phyloP scores from a whole-genome alignment of 805 yeast genomes.

The Scheffersomyces lignosus region DNA sequence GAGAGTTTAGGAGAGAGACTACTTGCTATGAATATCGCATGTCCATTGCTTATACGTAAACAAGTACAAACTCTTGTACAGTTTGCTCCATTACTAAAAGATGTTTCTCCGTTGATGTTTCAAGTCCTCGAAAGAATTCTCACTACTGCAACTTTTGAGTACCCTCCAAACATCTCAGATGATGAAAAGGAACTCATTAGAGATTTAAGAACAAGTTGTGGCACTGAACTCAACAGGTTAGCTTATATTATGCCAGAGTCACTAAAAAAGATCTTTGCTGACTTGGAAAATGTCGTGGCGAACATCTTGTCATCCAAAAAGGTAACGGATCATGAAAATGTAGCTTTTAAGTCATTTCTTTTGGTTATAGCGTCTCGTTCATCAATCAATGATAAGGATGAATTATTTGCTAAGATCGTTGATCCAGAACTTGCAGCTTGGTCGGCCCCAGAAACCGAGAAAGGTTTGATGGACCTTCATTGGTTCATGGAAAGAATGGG shows the following conservation, averaged over 20 bases:
- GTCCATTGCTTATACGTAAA: slow-evolving; percentile 79
- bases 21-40: slow-evolving; percentile 70
- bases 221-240: slow-evolving; percentile 89
- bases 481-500: slow-evolving; percentile 99
- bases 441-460: slow-evolving; percentile 89
- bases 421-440: slow-evolving; percentile 92
- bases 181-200: slow-evolving; percentile 78
- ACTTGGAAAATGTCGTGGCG: slow-evolving; percentile 79
- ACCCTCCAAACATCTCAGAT: slow-evolving; percentile 64
- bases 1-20: slow-evolving; percentile 74
- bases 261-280: slow-evolving; percentile 74
- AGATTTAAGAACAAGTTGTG: slow-evolving; percentile 88
- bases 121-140: slow-evolving; percentile 80
- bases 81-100: slow-evolving; percentile 86
- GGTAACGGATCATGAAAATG: slow-evolving; percentile 86
- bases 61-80: slow-evolving; percentile 91
- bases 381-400: slow-evolving; percentile 68
- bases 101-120: slow-evolving; percentile 72
- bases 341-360: slow-evolving; percentile 88
- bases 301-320: slow-evolving; percentile 65
- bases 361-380: slow-evolving; percentile 90
- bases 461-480: slow-evolving; percentile 83
- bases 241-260: slow-evolving; percentile 95
- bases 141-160: slow-evolving; percentile 80
- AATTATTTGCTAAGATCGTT: slow-evolving; percentile 80